Evolutionary conservation across 2,329 filamentous ascomycete species (phyloP), one percentile per base, ranked within the genome.

Genomic region (Ceratocystis variospora): DNA sequence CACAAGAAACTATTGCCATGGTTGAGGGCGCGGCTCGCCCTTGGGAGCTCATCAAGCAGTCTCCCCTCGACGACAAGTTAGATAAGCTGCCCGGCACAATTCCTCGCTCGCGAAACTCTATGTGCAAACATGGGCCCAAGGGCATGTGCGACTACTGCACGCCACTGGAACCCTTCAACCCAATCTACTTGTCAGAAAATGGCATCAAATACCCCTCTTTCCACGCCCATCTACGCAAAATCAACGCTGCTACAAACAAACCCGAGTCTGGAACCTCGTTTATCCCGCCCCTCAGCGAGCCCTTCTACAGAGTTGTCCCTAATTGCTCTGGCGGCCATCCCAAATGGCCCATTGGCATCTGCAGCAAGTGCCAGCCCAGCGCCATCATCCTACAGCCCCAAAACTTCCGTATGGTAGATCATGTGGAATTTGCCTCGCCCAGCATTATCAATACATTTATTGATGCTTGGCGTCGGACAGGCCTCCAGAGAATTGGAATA

Each of bases 81-180:
- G 94, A 99, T 76, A 90, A 85, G 76, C 82, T 87, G 70, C 87
- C 94, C 79, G 94, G 94, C 70, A 99, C 96, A 78, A 96, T 96
- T 63, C 79, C 84, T 22, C 81, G 92, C 69, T 83, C 83, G 69
- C 82, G 82, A 67, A 90, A 96, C 74, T 89, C 89, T 74, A 94
- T 99, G 91, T 99, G 94, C 78, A 87, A 90, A 69, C 94, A 99
- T 75, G 93, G 93, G 1, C 87, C 88, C 63, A 97, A 96, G 77
- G 94, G 94, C 74, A 99, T 99, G 94, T 99, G 94, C 76, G 94
- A 99, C 77, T 95, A 96, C 77, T 99, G 94, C 78, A 96, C 96
- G 84, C 95, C 95, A 0, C 78, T 97, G 63, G 94, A 99, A 73
- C 94, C 94, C 0, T 99, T 96, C 76, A 87, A 95, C 72, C 76